phyloP scores from a whole-genome alignment of 1,284 basidiomycete species.

The Cutaneotrichosporon curvatum region DNA sequence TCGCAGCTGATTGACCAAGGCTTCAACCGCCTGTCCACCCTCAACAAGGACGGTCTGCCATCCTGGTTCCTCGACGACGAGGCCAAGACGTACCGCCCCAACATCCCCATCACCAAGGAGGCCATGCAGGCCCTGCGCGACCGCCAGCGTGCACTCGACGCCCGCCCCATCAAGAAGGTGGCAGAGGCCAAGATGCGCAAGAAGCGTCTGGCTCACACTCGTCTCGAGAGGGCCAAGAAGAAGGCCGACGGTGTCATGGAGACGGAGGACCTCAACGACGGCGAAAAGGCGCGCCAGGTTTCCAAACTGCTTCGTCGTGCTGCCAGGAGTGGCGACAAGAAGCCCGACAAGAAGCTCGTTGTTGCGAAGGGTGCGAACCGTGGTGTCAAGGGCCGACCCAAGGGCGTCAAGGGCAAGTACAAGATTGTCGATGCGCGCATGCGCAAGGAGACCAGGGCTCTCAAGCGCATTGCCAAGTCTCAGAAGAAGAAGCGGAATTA shows the following conservation, averaged over 20 bases:
- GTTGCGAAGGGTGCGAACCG: conserved; percentile 87
- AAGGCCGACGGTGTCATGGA: conserved; percentile 94
- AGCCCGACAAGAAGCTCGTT: conserved; percentile 65
- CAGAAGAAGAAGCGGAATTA: conserved; percentile 29
- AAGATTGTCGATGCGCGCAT: conserved; percentile 70
- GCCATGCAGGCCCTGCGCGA: conserved; percentile 79
- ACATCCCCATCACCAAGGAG: conserved; percentile 95
- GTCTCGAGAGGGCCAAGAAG: conserved; percentile 86
- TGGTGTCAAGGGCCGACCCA: conserved; percentile 87
- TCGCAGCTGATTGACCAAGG: conserved; percentile 89
- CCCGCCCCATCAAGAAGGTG: conserved; percentile 97
- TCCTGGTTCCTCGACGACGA: conserved; percentile 98
- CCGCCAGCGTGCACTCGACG: conserved; percentile 88
- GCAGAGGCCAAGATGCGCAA: conserved; percentile 98
- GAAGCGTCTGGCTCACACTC: conserved; percentile 79
- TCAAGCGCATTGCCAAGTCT: conserved; percentile 39
- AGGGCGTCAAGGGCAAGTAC: conserved; percentile 89
- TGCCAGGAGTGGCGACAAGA: conserved; percentile 53
- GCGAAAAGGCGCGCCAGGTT: conserved; percentile 89
- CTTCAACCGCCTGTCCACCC: conserved; percentile 87
- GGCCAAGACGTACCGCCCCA: conserved; percentile 82
- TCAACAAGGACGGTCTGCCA: conserved; percentile 85
- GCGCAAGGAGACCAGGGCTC: conserved; percentile 42
- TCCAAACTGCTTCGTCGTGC: conserved; percentile 83
- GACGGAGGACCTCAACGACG: conserved; percentile 82